Base-by-base conservation (phyloP, 1,139 yeast species). In the Saccharomyces hybrid region DNA sequence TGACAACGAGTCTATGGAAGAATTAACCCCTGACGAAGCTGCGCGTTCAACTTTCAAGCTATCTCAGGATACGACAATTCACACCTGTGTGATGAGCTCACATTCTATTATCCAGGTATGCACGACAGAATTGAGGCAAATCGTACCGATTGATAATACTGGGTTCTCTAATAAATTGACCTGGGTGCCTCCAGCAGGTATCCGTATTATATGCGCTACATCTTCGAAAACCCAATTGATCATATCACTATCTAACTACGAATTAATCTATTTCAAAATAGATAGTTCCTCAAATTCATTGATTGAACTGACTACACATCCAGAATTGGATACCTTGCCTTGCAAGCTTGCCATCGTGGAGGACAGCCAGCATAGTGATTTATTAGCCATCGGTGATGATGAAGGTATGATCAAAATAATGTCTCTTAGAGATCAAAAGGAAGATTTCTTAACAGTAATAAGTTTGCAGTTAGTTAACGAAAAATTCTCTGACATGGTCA, bases 101-200 rank as follows among this genome's bases (percentile, higher is more conserved):
- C 66, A 71, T 9, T 81, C 95, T 0, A 69, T 90, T 0, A 79
- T 86, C 2, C 99, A 93, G 66, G 77, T 91, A 1, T 86, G 88
- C 66, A 64, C 82, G 0, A 78, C 81, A 59, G 96, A 95, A n/a
- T 74, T 93, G 29, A 76, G 85, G 16, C 91, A 87, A 62, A 75
- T 90, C 2, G 69, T 73, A 3, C 74, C 75, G 31, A 64, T 66
- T 26, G 58, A 61, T 1, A 62, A 66, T 12, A 46, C 60, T 1
- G 51, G 53, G 26, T 61, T 54, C 2, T 62, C 57, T 34, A 46
- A 52, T 29, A 60, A 61, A 28, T 75, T 81, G 6, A 87, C 87
- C 60, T 93, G 99, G 99, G 76, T 72, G 47, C 89, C 96, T 1
- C 96, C 96, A 0, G 84, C 86, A 0, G 96, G 95, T 5, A 81